Percentiles rank a stretch among this genome's conserved stretches.
Evolutionary conservation across 148 eudicot species (phyloP).

Genomic region (Rhododendron simsii): DNA sequence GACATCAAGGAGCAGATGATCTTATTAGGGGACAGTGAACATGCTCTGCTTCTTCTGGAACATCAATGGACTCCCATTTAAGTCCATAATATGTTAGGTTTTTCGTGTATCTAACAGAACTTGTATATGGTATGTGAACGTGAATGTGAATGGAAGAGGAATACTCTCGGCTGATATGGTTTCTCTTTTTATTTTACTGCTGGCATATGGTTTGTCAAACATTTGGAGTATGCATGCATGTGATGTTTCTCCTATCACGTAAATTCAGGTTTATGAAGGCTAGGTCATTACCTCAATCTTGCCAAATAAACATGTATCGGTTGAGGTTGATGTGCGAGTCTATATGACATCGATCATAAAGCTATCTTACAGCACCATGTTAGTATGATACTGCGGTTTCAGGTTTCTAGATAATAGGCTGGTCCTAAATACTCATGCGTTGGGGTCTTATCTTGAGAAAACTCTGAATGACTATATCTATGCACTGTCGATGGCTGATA

Average conservation of each 20-base stretch:
- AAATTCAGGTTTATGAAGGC: not conserved
- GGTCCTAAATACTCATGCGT: not conserved
- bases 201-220: conserved; percentile 1
- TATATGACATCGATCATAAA: not conserved
- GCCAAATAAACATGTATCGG: not conserved
- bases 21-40: not conserved
- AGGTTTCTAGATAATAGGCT: not conserved
- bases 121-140: conserved; percentile 23
- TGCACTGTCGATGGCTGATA: no score
- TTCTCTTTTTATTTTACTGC: conserved; percentile 5
- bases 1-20: not conserved
- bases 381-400: not conserved
- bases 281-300: not conserved
- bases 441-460: not conserved
- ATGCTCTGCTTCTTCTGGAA: not conserved
- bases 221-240: not conserved
- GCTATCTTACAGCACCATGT: not conserved
- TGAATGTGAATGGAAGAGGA: conserved; percentile 7
- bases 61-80: not conserved
- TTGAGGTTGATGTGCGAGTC: not conserved
- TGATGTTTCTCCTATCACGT: not conserved
- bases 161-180: not conserved
- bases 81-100: not conserved
- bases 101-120: conserved; percentile 1
- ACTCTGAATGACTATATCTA: not conserved